These are phyloP conservation scores for Tolypocladium ovalisporum DNA, from an alignment of 2,329 filamentous ascomycete species.

Conservation along the genomic window DNA sequence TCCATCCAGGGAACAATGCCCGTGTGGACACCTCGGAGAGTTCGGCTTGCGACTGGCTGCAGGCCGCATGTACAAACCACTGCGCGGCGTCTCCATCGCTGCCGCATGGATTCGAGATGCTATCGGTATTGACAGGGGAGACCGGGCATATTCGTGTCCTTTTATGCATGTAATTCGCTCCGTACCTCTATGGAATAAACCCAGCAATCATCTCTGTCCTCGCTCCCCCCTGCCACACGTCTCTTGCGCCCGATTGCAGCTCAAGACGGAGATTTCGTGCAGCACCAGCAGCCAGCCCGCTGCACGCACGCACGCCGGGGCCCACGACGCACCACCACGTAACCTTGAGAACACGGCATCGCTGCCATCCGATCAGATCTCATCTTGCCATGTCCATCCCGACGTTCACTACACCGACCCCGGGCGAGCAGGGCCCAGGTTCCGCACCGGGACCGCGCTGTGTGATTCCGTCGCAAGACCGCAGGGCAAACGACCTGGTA, in stretches of 20 bases:
- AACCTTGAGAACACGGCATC: neutral
- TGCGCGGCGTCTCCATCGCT: neutral
- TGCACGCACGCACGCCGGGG: too few relatives aligned
- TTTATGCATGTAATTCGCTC: neutral
- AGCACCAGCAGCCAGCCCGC: neutral
- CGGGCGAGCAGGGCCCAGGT: neutral
- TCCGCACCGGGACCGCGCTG: neutral
- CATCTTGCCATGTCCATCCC: neutral
- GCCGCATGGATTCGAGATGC: neutral
- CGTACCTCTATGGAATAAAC: neutral
- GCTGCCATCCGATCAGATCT: neutral
- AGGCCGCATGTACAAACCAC: neutral
- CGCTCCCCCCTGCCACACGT: neutral
- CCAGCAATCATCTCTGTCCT: too few relatives aligned
- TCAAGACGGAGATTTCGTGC: neutral
- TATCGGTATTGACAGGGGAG: neutral
- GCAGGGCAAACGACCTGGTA: neutral
- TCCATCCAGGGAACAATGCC: neutral
- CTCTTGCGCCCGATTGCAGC: neutral
- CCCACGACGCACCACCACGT: neutral
- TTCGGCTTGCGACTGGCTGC: neutral
- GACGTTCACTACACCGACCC: too few relatives aligned
- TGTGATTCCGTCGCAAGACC: neutral
- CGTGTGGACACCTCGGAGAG: neutral
- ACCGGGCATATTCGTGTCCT: neutral